A percentile compares a stretch with the other conserved stretches of the same genome.
These are phyloP conservation scores for Spatholobus suberectus DNA, from an alignment of 306 rosid genomes.

Conservation along the genomic window DNA sequence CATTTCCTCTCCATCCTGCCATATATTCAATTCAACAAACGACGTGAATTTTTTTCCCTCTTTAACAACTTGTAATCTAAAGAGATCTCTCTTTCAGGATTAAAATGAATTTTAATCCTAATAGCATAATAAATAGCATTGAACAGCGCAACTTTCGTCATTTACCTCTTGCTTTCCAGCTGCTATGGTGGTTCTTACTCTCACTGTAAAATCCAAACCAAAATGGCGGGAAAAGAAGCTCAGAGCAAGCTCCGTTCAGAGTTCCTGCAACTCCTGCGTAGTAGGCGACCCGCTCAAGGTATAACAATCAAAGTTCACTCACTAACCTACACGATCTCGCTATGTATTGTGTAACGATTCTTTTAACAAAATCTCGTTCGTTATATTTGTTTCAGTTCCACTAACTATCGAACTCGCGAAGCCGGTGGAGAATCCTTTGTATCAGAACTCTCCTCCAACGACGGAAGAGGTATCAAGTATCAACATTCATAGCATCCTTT, in stretches of 20 bases:
- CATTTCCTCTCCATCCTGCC: neutral
- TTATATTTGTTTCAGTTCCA: slow-evolving; percentile 55
- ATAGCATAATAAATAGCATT: neutral
- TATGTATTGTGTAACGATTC: neutral
- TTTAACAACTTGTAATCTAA: too few species aligned
- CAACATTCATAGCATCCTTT: neutral
- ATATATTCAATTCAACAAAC: neutral
- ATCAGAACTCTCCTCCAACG: slow-evolving; percentile 55
- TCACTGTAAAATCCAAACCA: neutral
- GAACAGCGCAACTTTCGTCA: neutral
- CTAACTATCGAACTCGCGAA: slow-evolving; percentile 52
- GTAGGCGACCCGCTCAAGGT: slow-evolving; percentile 59
- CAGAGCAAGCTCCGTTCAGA: slow-evolving; percentile 58
- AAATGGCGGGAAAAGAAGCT: slow-evolving; percentile 48
- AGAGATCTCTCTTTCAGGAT: neutral
- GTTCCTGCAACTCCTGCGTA: slow-evolving; percentile 55
- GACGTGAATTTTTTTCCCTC: neutral
- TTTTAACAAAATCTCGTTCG: neutral
- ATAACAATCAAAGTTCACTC: neutral
- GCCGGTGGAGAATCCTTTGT: slow-evolving; percentile 60
- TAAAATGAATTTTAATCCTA: neutral
- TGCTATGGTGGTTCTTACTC: neutral
- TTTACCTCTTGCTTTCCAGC: neutral
- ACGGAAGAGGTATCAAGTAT: slow-evolving; percentile 56
- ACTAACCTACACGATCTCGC: neutral